Conservation (phyloP, 257 asterid genomes). For the Primulina eburnea region DNA sequence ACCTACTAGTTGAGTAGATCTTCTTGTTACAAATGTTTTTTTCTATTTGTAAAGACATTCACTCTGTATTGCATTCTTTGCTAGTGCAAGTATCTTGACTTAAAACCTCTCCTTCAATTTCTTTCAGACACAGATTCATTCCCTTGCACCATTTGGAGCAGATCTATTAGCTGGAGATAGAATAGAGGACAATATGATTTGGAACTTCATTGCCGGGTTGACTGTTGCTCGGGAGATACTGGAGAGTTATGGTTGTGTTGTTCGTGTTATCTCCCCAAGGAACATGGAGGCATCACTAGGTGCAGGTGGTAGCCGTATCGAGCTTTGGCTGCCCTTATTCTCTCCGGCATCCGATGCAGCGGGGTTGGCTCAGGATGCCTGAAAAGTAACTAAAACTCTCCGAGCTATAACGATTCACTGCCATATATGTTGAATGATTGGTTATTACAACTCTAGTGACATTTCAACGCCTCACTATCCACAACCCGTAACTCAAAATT, state of each 20-base stretch:
- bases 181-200: slow-evolving; percentile 81
- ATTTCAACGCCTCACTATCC: too few relatives aligned
- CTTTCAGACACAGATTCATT: slow-evolving; percentile 90
- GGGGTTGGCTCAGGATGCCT: slow-evolving; percentile 32
- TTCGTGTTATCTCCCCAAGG: slow-evolving; percentile 82
- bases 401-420: neutral
- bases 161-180: slow-evolving; percentile 59
- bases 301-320: slow-evolving; percentile 80
- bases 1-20: slow-evolving; percentile 1
- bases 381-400: slow-evolving; percentile 13
- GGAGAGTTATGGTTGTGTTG: slow-evolving; percentile 78
- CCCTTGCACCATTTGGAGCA: slow-evolving; percentile 75
- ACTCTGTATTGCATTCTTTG: neutral
- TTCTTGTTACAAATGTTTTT: neutral
- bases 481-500: too few relatives aligned
- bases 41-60: neutral
- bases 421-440: slow-evolving; percentile 2
- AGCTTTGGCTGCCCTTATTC: slow-evolving; percentile 81
- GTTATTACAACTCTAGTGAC: neutral
- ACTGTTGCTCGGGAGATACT: slow-evolving; percentile 94
- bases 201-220: slow-evolving; percentile 92
- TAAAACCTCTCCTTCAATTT: slow-evolving; percentile 4
- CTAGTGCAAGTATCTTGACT: slow-evolving; percentile 1
- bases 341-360: slow-evolving; percentile 31
- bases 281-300: slow-evolving; percentile 45